phyloP scores from a whole-genome alignment of 257 asterid genomes.

The Scutellaria minor region DNA sequence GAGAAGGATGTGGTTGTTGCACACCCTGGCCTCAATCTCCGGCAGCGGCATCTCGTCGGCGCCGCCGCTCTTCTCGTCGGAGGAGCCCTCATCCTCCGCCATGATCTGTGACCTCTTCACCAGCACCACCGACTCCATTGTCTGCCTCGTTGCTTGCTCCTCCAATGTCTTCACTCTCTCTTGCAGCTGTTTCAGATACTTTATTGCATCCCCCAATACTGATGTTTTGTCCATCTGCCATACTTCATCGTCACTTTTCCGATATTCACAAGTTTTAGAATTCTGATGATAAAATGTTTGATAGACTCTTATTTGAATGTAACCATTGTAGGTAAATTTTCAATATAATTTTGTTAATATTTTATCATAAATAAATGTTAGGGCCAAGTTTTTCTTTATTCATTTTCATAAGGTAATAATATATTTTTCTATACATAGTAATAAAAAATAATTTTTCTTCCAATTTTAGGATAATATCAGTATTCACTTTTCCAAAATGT shows the following conservation, averaged over 20 bases:
- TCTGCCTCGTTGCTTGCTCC: conserved; percentile 40
- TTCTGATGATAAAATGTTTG: too few relatives aligned
- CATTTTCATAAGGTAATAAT: too few relatives aligned
- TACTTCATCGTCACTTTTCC: neutral
- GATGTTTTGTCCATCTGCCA: conserved; percentile 49
- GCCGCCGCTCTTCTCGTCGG: conserved; percentile 28
- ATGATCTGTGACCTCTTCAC: conserved; percentile 37
- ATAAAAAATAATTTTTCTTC: too few relatives aligned
- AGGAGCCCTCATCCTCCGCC: conserved; percentile 37
- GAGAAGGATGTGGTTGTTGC: conserved; percentile 34
- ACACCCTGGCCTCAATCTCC: conserved; percentile 36
- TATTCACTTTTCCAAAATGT: too few relatives aligned
- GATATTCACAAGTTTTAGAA: too few relatives aligned
- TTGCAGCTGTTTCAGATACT: conserved; percentile 42
- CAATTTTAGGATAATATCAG: too few relatives aligned
- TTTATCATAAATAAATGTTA: too few relatives aligned
- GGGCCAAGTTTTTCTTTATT: too few relatives aligned
- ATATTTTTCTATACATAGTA: too few relatives aligned
- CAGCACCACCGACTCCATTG: conserved; percentile 44
- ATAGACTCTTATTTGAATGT: too few relatives aligned
- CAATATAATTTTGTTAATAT: too few relatives aligned
- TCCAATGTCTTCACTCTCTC: conserved; percentile 43
- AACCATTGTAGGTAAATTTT: too few relatives aligned
- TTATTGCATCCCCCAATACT: conserved; percentile 42
- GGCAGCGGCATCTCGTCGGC: conserved; percentile 36